Conservation (phyloP, 1,139 yeast genomes). For the Candida albicans region DNA sequence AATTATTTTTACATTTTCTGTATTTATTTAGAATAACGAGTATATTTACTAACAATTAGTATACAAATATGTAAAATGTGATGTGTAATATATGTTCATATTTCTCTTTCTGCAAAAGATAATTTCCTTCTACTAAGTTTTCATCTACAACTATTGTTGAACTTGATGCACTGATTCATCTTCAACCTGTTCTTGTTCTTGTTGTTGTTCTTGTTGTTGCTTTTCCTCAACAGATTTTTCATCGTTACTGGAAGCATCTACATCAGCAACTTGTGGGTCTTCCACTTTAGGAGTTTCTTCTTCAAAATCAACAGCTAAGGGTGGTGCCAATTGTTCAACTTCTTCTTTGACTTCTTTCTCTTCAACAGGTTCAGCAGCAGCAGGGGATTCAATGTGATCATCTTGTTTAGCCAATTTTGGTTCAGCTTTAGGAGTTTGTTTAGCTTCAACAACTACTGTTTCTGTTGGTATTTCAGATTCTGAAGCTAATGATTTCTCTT, state of each 20-base stretch:
- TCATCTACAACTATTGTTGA: background rate
- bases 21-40: no score
- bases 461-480: conserved; percentile 17
- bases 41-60: no score
- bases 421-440: conserved; percentile 15
- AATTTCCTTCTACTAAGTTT: background rate
- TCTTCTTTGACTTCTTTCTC: conserved; percentile 10
- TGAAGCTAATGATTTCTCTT: conserved; percentile 11
- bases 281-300: conserved; percentile 14
- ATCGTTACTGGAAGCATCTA: conserved; percentile 2
- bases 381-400: conserved; percentile 11
- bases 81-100: no score
- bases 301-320: conserved; percentile 20
- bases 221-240: conserved; percentile 5
- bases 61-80: no score
- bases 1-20: no score
- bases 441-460: conserved; percentile 17
- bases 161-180: no score
- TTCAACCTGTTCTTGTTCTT: background rate
- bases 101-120: no score
- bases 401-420: conserved; percentile 12
- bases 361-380: conserved; percentile 10
- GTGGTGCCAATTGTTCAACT: conserved; percentile 25
- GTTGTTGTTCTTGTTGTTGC: background rate
- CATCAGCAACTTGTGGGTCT: conserved; percentile 2